Evolutionary conservation across 176 grass and related monocot species (phyloP).

Genomic region (Oryza officinalis): DNA sequence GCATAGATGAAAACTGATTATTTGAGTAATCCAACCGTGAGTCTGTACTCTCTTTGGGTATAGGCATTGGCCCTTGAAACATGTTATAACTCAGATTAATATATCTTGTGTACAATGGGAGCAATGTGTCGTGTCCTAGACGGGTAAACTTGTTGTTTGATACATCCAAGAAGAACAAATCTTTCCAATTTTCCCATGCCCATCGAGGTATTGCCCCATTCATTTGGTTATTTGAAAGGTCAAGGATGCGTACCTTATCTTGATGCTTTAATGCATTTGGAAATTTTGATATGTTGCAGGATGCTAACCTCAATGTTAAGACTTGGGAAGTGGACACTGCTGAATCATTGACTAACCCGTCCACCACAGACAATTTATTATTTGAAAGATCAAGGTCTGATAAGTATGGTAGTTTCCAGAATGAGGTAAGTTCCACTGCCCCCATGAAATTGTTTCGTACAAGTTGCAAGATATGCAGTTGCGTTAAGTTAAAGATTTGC

Average conservation of each 20-base stretch:
- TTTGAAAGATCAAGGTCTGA: slow-evolving; percentile 30
- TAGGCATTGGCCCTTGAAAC: slow-evolving; percentile 14
- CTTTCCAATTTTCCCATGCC: slow-evolving; percentile 34
- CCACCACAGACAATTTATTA: slow-evolving; percentile 38
- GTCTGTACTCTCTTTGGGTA: neutral
- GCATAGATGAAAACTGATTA: slow-evolving; percentile 23
- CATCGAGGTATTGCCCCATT: slow-evolving; percentile 44
- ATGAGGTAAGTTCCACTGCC: slow-evolving; percentile 22
- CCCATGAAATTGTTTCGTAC: slow-evolving; percentile 52
- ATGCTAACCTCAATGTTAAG: neutral
- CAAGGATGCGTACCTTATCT: slow-evolving; percentile 21
- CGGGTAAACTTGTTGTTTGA: slow-evolving; percentile 49
- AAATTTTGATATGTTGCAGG: slow-evolving; percentile 40
- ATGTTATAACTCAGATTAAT: slow-evolving; percentile 26
- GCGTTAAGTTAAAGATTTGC: slow-evolving; percentile 35
- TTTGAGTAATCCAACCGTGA: slow-evolving; percentile 8
- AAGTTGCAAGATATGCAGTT: slow-evolving; percentile 31
- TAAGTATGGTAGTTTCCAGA: slow-evolving; percentile 43
- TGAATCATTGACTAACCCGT: slow-evolving; percentile 11
- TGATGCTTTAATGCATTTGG: slow-evolving; percentile 39
- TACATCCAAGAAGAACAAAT: slow-evolving; percentile 40
- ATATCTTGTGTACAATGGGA: neutral
- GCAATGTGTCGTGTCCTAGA: slow-evolving; percentile 20
- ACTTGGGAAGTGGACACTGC: too few relatives aligned
- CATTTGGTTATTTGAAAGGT: slow-evolving; percentile 68